Base-by-base conservation (phyloP, 345 rosid species). In the Hypericum perforatum region DNA sequence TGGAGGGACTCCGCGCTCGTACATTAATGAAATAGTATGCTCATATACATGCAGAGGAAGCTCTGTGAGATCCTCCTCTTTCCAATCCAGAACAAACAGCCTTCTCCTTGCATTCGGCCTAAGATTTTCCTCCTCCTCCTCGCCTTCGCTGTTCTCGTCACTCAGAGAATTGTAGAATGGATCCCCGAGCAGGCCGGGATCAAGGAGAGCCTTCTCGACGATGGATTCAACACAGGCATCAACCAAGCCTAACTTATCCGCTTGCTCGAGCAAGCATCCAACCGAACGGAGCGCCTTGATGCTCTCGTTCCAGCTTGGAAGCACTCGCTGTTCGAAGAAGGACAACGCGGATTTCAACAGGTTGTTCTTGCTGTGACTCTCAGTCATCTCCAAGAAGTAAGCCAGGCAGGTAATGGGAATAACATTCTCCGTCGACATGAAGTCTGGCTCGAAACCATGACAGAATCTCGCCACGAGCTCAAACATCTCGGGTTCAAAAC, bases 231-330 rank as follows among this genome's bases (percentile, higher is more conserved):
- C 63, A 57, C 92, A 81, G 62, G 84, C 66, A 47, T 79, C 78
- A 0, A 85, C 52, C 51, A 91, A 57, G 49, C 86, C 86, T 38
- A 71, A 45, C 32, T 64, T 66, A 45, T 39, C 52, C 22, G 79
- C 82, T 54, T 64, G 77, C 51, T 69, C 52, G 49, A 79, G 67
- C 54, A 57, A 39, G 43, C 59, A 67, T 6, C 65, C 78, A 0
- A 72, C 64, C 0, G 67, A 67, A 29, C 75, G 72, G 22, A 82
- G 65, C 49, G 82, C 95, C 61, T 63, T 87, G 39, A 91, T 69
- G 9, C 82, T 82, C 62, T 85, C 81, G 10, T 81, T 81, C 98
- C 98, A 91, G 78, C 72, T 69, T 0, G 82, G 76, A 11, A 91
- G 75, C 54, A 82, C 81, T 62, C 48, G 68, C 16, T 66, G 65